Conservation (phyloP, 495 filamentous ascomycete genomes). For the Neurospora sp. region DNA sequence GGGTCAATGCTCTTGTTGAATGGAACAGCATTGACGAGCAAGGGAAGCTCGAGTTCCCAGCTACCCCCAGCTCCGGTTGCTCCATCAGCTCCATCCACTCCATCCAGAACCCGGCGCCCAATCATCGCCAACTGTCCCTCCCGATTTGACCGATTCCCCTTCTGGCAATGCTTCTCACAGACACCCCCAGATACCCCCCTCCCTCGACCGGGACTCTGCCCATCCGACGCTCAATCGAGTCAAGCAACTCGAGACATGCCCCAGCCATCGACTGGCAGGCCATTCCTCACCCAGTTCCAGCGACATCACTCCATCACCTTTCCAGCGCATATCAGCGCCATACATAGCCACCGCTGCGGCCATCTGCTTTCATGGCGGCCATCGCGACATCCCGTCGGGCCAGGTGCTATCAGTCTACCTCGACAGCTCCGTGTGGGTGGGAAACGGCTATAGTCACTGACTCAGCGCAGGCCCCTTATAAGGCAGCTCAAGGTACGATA, state of each 20-base stretch:
- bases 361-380: background rate
- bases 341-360: background rate
- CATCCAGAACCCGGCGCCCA: slow-evolving; percentile 9
- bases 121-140: slow-evolving; percentile 7
- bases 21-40: background rate
- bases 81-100: background rate
- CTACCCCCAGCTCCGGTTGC: slow-evolving; percentile 8
- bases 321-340: background rate
- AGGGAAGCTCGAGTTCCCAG: slow-evolving; percentile 14
- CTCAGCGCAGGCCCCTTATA: background rate
- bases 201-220: slow-evolving; percentile 5
- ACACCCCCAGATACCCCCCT: slow-evolving; percentile 11
- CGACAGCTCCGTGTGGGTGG: background rate
- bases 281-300: background rate
- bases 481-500: background rate
- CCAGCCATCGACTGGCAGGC: background rate
- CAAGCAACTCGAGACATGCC: slow-evolving; percentile 8
- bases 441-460: background rate
- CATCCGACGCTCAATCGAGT: slow-evolving; percentile 19
- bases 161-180: background rate
- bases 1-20: background rate
- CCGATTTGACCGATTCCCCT: slow-evolving; percentile 1
- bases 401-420: background rate
- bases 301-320: background rate
- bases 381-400: background rate